phyloP scores from a whole-genome alignment of 1,139 yeast species.

The Chernovozyma sophiae-reginae region DNA sequence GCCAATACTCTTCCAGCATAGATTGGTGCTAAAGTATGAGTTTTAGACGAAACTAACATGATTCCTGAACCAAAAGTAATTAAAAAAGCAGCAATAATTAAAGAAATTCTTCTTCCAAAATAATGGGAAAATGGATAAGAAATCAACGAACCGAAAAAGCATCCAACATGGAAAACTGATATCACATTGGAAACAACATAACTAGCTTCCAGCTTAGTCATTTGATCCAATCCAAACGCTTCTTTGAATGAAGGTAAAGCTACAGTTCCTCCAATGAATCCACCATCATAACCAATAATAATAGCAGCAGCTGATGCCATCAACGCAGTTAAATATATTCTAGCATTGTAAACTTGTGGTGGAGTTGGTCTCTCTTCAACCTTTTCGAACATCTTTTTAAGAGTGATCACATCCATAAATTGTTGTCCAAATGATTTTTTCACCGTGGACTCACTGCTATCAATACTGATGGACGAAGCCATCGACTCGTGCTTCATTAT shows the following conservation, averaged over 20 bases:
- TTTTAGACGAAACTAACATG: constrained; percentile 19
- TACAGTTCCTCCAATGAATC: constrained; percentile 32
- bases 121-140: constrained; percentile 27
- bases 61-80: constrained; percentile 44
- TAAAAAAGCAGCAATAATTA: constrained; percentile 27
- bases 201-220: constrained; percentile 13
- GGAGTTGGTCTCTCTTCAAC: constrained; percentile 31
- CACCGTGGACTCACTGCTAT: no score
- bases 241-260: constrained; percentile 21
- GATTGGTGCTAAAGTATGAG: constrained; percentile 27
- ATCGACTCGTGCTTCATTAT: no score
- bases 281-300: constrained; percentile 34
- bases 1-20: constrained; percentile 36
- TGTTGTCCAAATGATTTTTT: constrained; percentile 3
- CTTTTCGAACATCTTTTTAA: constrained; percentile 29
- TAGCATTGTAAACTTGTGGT: constrained; percentile 20
- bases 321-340: constrained; percentile 17
- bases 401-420: constrained; percentile 7
- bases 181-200: constrained; percentile 25
- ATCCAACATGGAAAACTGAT: constrained; percentile 34
- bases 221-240: constrained; percentile 23
- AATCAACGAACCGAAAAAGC: constrained; percentile 28
- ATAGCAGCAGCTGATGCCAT: constrained; percentile 30
- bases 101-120: constrained; percentile 23
- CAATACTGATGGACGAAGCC: no score